Base-by-base conservation (phyloP, 129 eudicot species). In the Solidago caesia region DNA sequence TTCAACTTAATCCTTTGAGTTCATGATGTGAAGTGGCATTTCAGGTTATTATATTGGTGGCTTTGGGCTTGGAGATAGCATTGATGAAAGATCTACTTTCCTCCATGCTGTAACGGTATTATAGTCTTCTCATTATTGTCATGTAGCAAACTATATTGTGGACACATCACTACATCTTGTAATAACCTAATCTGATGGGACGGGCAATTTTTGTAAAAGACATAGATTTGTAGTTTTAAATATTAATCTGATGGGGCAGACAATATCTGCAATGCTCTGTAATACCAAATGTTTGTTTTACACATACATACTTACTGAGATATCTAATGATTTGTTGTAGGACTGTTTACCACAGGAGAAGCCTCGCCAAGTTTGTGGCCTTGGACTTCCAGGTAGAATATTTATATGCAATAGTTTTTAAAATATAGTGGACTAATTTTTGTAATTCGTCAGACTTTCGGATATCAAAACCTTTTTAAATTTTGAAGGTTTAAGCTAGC, bases 1-100 rank as follows among this genome's bases (percentile, higher is more conserved):
- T 3, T 8, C n/a, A 5, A 55, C 0, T 10, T 25, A 8, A 0
- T 60, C 25, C 43, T 70, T 11, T 44, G n/a, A n/a, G 62, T 62
- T 63, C 49, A 29, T 39, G 7, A 44, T 61, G 13, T 21, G 12
- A 57, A 11, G 25, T 73, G 73, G n/a, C 53, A 39, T 51, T 80
- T 42, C 81, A 92, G 97, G 97, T 64, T 92, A 71, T 70, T 87
- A 82, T 82, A 81, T 92, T 81, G 97, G 93, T 39, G 97, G 97
- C 58, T 89, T 92, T 85, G 97, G 97, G 25, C 92, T 92, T 77
- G 92, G 93, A 49, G 97, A 92, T 87, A 87, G 82, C 81, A 80
- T 87, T 61, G 91, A 87, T 48, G 92, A 85, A 51, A 85, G 96
- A 15, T 64, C 89, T 75, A 70, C 82, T 66, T 88, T 87, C 61